These are phyloP conservation scores for Musa balbisiana DNA, from an alignment of 202 grass and related monocot genomes.

Conservation along the genomic window DNA sequence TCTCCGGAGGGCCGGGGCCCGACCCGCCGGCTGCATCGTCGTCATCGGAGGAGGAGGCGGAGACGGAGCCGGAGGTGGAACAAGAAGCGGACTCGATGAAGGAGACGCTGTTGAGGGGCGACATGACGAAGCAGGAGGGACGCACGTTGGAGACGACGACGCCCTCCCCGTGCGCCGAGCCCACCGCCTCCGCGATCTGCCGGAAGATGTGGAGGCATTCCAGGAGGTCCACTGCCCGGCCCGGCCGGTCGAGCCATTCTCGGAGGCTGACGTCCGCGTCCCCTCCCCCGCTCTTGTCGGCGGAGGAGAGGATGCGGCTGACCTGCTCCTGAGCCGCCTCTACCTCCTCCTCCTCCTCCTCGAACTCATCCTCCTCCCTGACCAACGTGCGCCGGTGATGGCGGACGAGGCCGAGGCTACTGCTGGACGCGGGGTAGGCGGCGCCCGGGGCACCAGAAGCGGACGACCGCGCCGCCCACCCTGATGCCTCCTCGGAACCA, in stretches of 20 bases:
- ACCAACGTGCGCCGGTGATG: background rate
- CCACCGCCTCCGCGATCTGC: slow-evolving; percentile 83
- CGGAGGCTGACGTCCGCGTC: slow-evolving; percentile 64
- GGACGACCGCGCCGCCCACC: slow-evolving; percentile 4
- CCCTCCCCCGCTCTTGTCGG: slow-evolving; percentile 17
- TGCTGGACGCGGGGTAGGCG: slow-evolving; percentile 1
- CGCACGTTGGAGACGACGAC: slow-evolving; percentile 71
- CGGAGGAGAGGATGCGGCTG: background rate
- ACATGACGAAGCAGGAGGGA: slow-evolving; percentile 86
- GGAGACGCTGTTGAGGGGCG: slow-evolving; percentile 67
- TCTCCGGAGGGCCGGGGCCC: background rate
- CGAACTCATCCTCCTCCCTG: slow-evolving; percentile 20
- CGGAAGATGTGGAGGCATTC: slow-evolving; percentile 89
- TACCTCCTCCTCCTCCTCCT: slow-evolving; percentile 20
- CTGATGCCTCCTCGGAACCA: slow-evolving; percentile 12
- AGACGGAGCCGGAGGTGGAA: slow-evolving; percentile 45
- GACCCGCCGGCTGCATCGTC: slow-evolving; percentile 28
- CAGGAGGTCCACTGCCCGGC: slow-evolving; percentile 49
- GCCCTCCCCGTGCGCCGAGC: slow-evolving; percentile 74
- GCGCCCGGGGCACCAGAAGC: background rate
- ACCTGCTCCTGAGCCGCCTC: slow-evolving; percentile 2
- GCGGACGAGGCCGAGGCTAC: background rate
- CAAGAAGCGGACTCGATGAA: slow-evolving; percentile 91
- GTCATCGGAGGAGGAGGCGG: slow-evolving; percentile 26
- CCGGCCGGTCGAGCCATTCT: slow-evolving; percentile 74